Evolutionary conservation across 2,329 filamentous ascomycete species (phyloP).

Genomic region (Penicillium sp.): DNA sequence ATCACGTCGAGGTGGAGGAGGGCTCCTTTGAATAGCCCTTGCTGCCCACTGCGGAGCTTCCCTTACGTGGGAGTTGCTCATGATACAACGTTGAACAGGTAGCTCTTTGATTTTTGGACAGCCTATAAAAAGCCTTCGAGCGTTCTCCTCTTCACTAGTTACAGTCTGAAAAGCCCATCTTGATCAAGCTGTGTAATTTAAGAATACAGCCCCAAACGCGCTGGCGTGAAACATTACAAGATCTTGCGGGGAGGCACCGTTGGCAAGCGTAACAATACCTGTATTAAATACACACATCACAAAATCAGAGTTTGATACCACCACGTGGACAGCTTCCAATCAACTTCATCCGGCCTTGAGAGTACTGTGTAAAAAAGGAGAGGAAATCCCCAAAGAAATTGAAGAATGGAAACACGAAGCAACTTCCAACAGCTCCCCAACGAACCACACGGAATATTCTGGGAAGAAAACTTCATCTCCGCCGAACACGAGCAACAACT

Average conservation of each 20-base stretch:
- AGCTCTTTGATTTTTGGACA: too few species aligned
- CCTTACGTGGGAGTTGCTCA: too few species aligned
- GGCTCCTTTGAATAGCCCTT: neutral
- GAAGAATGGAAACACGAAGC: neutral
- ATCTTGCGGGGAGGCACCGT: accelerated
- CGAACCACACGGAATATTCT: slow-evolving; percentile 30
- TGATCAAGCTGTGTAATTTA: neutral
- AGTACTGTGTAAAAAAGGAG: too few species aligned
- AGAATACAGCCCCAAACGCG: neutral
- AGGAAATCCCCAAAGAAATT: too few species aligned
- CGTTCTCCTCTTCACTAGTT: too few species aligned
- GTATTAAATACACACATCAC: slow-evolving; percentile 2
- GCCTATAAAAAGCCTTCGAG: too few species aligned
- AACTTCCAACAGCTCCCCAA: slow-evolving; percentile 27
- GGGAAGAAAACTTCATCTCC: slow-evolving; percentile 49
- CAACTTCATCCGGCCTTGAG: neutral
- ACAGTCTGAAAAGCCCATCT: neutral
- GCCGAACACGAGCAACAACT: slow-evolving; percentile 46
- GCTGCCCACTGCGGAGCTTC: too few species aligned
- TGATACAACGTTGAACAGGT: too few species aligned
- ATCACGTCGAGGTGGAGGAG: neutral
- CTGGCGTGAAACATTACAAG: neutral
- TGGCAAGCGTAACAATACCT: neutral
- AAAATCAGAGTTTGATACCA: slow-evolving; percentile 7
- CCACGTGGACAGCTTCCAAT: neutral